Conservation (phyloP, 164 flowering plant genomes). For the Tinospora cordifolia region DNA sequence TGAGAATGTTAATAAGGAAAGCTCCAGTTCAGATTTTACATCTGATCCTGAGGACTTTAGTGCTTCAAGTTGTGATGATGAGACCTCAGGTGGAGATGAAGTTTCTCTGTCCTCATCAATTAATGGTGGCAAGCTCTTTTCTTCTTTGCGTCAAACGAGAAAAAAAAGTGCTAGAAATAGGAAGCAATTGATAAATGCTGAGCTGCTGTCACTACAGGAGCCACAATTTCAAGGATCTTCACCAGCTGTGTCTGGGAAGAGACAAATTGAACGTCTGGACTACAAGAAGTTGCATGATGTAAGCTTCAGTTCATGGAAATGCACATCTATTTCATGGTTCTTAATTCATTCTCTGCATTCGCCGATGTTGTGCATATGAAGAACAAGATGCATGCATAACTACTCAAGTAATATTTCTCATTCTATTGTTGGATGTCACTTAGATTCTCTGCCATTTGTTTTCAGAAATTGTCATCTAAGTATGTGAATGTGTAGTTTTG, state of each 20-base stretch:
- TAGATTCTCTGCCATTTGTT: neutral
- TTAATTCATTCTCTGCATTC: neutral
- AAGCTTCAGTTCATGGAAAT: conserved; percentile 27
- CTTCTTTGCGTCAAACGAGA: conserved; percentile 14
- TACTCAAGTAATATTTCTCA: neutral
- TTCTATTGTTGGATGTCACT: neutral
- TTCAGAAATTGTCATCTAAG: neutral
- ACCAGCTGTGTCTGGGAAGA: conserved; percentile 34
- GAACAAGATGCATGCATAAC: neutral
- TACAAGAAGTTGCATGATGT: conserved; percentile 87
- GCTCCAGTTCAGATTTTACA: conserved; percentile 73
- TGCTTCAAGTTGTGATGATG: conserved; percentile 25
- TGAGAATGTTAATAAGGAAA: conserved; percentile 34
- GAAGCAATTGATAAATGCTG: conserved; percentile 28
- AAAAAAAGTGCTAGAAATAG: conserved; percentile 13
- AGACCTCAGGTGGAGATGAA: conserved; percentile 17
- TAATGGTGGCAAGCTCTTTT: conserved; percentile 6
- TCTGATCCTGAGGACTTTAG: conserved; percentile 67
- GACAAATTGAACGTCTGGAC: conserved; percentile 61
- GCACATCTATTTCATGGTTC: neutral
- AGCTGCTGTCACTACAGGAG: conserved; percentile 31
- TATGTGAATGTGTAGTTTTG: neutral
- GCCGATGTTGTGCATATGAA: neutral
- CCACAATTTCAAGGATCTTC: conserved; percentile 24
- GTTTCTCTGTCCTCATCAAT: conserved; percentile 11